phyloP scores from a whole-genome alignment of 768 basidiomycete species.

The Termitomyces sp. region DNA sequence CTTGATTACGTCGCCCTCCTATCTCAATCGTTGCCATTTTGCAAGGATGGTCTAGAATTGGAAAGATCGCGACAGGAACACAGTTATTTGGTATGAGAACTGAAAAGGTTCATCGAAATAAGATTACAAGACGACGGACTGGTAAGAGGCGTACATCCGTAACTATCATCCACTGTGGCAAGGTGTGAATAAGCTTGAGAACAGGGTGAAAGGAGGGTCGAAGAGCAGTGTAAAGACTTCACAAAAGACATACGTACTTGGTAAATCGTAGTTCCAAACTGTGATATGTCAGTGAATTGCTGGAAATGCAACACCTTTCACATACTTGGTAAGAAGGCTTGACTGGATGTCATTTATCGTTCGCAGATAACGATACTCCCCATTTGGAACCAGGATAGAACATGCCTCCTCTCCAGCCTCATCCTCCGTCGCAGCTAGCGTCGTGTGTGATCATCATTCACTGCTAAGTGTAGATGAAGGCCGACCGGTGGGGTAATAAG shows the following conservation, averaged over 20 bases:
- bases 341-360: slow-evolving; percentile 79
- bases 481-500: slow-evolving; percentile 61
- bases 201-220: slow-evolving; percentile 38
- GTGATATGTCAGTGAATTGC: slow-evolving; percentile 19
- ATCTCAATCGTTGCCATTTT: not conserved
- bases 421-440: slow-evolving; percentile 34
- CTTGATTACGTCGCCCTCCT: not conserved
- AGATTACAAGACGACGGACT: slow-evolving; percentile 78
- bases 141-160: too few species aligned
- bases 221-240: not conserved
- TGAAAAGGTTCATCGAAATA: slow-evolving; percentile 16
- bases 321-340: slow-evolving; percentile 61
- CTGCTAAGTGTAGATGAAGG: slow-evolving; percentile 38
- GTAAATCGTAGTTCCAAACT: slow-evolving; percentile 56
- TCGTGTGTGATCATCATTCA: slow-evolving; percentile 39
- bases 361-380: slow-evolving; percentile 36
- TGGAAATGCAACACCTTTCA: not conserved
- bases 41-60: not conserved
- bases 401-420: slow-evolving; percentile 37
- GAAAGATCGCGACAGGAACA: slow-evolving; percentile 77
- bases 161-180: too few species aligned
- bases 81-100: slow-evolving; percentile 59
- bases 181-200: too few species aligned
- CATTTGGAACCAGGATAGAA: slow-evolving; percentile 27
- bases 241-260: slow-evolving; percentile 39